Evolutionary conservation across 2,329 filamentous ascomycete genomes (phyloP), one percentile per base, ranked within the genome.

Genomic region (Dactylellina cionopaga): DNA sequence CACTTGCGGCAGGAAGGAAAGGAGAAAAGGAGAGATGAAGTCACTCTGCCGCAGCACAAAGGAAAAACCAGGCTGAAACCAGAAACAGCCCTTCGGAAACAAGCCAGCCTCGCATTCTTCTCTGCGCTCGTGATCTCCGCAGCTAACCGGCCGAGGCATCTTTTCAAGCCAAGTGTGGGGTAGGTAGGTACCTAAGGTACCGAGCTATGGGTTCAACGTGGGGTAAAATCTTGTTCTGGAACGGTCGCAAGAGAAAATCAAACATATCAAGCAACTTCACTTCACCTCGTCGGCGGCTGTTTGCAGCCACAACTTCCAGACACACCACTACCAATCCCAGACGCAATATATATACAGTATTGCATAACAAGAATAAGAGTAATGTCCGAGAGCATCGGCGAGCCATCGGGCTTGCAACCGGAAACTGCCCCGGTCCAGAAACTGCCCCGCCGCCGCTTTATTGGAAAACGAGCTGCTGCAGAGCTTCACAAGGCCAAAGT

Each of bases 371-470:
- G 31, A 35, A 35, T 35, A 35, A 56, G 31, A 5, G 39, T 39
- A 15, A 31, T 49, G 47, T 15, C 46, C 17, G 59, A 44, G n/a
- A n/a, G n/a, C 25, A 51, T 66, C 31, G 62, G 51, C 11, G 29
- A 60, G 25, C 60, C 55, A n/a, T 69, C 65, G 1, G 65, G 55
- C 11, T 24, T 65, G 49, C 59, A 59, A 43, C 51, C 59, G 55
- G 85, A 84, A 69, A 80, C 83, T 22, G 80, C 80, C 5, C 76
- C 83, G 17, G 79, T 79, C 0, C 80, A 81, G 51, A 91, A 85
- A 78, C 90, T 94, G 77, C 95, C 95, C 19, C 96, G 91, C 83
- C 93, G 94, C 81, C 87, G 94, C 66, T 99, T 99, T 76, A 90
- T 99, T 15, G 95, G 95, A 27, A 86, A 92, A 76, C 88, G 89